Conservation (phyloP, 176 grass and related monocot genomes). For the Aechmea fasciata region DNA sequence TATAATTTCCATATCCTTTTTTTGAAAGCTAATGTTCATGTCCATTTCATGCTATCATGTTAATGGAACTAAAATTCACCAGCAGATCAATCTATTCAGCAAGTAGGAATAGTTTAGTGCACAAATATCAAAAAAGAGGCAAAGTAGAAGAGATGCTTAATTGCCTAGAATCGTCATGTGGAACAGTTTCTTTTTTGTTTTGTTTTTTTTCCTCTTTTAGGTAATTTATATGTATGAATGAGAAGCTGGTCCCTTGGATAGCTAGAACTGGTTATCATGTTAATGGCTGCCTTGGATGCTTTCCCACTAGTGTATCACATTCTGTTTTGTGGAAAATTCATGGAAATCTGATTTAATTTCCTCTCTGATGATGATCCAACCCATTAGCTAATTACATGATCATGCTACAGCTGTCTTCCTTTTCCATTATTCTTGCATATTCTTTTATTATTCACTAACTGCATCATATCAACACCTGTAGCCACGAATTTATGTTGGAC, state of each 20-base stretch:
- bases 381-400: background rate
- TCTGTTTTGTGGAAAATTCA: background rate
- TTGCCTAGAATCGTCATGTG: too few relatives aligned
- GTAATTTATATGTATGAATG: too few relatives aligned
- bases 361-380: background rate
- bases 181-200: too few relatives aligned
- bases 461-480: conserved; percentile 21
- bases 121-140: background rate
- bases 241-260: too few relatives aligned
- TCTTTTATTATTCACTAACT: conserved; percentile 6
- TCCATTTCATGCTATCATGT: background rate
- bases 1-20: too few relatives aligned
- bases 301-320: background rate
- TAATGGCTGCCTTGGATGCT: background rate
- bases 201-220: too few relatives aligned
- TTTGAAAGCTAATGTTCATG: background rate
- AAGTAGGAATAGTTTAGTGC: background rate
- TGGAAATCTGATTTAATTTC: background rate
- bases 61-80: background rate
- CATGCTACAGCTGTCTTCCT: background rate
- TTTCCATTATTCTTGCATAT: conserved; percentile 2
- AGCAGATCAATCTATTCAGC: background rate
- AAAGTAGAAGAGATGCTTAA: too few relatives aligned
- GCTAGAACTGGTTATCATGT: background rate
- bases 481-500: conserved; percentile 97